Conservation (phyloP, 495 filamentous ascomycete genomes). For the Podospora comata region DNA sequence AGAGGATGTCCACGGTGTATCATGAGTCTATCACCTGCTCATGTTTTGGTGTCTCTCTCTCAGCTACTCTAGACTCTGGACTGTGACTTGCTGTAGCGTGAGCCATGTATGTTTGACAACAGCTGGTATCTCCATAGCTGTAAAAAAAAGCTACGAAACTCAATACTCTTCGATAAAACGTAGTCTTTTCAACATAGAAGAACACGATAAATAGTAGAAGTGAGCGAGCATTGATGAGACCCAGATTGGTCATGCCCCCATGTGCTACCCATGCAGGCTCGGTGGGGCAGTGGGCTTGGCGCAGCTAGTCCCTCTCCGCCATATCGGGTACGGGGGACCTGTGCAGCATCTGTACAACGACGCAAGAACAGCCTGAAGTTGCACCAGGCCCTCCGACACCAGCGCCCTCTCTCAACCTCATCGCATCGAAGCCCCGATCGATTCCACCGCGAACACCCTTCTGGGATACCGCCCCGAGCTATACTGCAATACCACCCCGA, state of each 20-base stretch:
- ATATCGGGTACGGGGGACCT: constrained; percentile 9
- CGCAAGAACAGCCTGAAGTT: constrained; percentile 19
- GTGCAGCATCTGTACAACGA: constrained; percentile 12
- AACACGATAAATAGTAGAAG: background rate
- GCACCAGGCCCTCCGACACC: constrained; percentile 13
- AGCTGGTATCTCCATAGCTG: too few relatives aligned
- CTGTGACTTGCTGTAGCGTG: too few relatives aligned
- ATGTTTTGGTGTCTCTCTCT: too few relatives aligned
- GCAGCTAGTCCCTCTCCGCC: background rate
- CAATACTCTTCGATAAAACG: too few relatives aligned
- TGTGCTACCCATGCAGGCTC: constrained; percentile 1
- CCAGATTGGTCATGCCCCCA: background rate
- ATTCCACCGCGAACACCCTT: background rate
- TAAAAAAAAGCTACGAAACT: too few relatives aligned
- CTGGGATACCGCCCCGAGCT: background rate
- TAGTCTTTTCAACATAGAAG: background rate
- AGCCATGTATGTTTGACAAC: too few relatives aligned
- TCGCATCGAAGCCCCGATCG: constrained; percentile 8
- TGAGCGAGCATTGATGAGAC: background rate
- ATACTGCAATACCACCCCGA: background rate
- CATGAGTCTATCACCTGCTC: too few relatives aligned
- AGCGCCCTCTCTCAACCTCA: constrained; percentile 1
- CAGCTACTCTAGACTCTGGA: too few relatives aligned
- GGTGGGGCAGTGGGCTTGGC: constrained; percentile 13
- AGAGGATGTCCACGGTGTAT: too few relatives aligned